Base-by-base conservation (phyloP, 2,329 filamentous ascomycete species). In the Phialemoniopsis sp. region DNA sequence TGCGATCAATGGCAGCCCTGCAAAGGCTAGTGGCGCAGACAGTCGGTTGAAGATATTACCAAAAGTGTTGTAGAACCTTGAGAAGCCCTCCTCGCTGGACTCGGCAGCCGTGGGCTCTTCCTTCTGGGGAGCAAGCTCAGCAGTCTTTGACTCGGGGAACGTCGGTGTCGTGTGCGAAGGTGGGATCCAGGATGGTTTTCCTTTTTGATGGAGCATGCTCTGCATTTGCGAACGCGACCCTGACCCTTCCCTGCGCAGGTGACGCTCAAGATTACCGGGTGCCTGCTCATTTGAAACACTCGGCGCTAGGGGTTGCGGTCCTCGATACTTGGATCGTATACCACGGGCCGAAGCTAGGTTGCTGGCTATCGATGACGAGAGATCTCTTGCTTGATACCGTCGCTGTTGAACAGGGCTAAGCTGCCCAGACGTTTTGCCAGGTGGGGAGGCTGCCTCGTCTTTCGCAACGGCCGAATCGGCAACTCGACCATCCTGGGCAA, bases 51-150 rank as follows among this genome's bases (percentile, higher is more conserved):
- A 87, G 35, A 96, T 78, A 39, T 78, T 88, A 40, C 90, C 89
- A 54, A 96, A 95, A 2, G 89, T 89, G 42, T 78, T 90, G 64
- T 97, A 98, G 64, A 97, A 98, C 39, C 82, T 80, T 7, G 87
- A 80, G 57, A 96, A 98, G 6, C 87, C 84, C 41, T 91, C 89
- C 26, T 95, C 88, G 50, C 63, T 67, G 3, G 53, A 15, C 3
- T 34, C 10, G n/a, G 13, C 34, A 13, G n/a, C 15, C 8, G 21
- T 14, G 7, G 14, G 48, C 3, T 53, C 52, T 3, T 53, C 34
- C 32, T 59, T 50, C 8, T 55, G 40, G 16, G 48, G 41, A 43
- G 51, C 45, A 47, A 36, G 44, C 39, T 46, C 51, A 51, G 42
- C 44, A 41, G 44, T 45, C 55, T 51, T 42, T 45, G 38, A 44